Conservation (phyloP, 2,329 filamentous ascomycete species). For the Exophiala dermatitidis region DNA sequence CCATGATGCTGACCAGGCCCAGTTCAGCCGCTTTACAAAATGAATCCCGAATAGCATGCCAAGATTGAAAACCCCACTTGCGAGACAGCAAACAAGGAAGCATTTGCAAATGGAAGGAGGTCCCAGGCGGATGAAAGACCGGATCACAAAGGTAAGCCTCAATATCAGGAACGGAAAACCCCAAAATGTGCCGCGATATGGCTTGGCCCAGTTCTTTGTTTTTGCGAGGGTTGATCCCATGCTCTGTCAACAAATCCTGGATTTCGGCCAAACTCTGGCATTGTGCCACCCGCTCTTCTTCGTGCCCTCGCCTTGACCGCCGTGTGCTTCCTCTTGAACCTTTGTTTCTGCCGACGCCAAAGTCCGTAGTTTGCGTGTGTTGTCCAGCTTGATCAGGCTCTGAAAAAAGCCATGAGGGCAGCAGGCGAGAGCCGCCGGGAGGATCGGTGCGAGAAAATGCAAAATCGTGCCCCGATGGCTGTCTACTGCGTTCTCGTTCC, state of each 20-base stretch:
- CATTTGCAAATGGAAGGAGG: constrained; percentile 15
- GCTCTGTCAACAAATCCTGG: constrained; percentile 2
- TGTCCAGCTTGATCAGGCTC: neutral
- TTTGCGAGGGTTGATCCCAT: constrained; percentile 4
- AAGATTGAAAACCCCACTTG: constrained; percentile 8
- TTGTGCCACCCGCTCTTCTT: neutral
- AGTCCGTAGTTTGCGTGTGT: neutral
- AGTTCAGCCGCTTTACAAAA: constrained; percentile 18
- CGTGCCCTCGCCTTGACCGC: neutral
- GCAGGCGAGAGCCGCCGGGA: constrained; percentile 3
- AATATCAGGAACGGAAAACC: constrained; percentile 11
- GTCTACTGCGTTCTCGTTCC: neutral
- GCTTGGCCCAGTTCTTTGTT: constrained; percentile 6
- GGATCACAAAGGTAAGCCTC: constrained; percentile 22
- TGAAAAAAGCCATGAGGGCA: constrained; percentile 15
- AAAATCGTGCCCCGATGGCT: neutral
- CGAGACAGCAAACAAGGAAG: constrained; percentile 1
- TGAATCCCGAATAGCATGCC: constrained; percentile 8
- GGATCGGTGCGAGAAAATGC: neutral
- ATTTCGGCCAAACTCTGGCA: constrained; percentile 13
- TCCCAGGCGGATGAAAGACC: constrained; percentile 19
- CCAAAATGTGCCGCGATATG: constrained; percentile 15
- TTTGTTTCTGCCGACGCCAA: neutral
- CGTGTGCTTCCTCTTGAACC: neutral
- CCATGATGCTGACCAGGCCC: constrained; percentile 15